phyloP scores from a whole-genome alignment of 176 grass and related monocot species.

The Ananas comosus region DNA sequence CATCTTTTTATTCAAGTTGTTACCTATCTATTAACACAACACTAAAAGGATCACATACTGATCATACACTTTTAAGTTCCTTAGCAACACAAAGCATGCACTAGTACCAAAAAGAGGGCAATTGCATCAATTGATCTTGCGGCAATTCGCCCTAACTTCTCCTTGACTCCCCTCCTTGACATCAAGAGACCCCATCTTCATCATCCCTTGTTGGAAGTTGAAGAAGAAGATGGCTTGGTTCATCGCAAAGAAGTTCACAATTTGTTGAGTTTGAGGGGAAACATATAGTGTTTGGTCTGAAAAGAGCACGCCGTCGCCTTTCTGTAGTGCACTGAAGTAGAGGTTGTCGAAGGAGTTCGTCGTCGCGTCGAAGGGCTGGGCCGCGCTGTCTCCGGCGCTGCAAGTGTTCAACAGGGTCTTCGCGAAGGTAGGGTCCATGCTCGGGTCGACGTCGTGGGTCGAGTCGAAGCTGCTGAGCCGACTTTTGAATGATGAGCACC shows the following conservation, averaged over 20 bases:
- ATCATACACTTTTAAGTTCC: too few species aligned
- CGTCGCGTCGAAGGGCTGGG: constrained; percentile 56
- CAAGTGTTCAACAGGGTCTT: constrained; percentile 30
- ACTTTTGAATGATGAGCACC: constrained; percentile 43
- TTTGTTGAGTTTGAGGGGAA: constrained; percentile 37
- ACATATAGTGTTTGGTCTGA: constrained; percentile 76
- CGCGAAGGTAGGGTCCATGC: constrained; percentile 19
- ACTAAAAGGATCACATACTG: neutral
- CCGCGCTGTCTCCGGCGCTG: constrained; percentile 29
- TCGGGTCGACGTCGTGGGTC: constrained; percentile 33
- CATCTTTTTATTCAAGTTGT: constrained; percentile 1
- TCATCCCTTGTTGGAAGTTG: constrained; percentile 68
- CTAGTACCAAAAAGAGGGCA: neutral
- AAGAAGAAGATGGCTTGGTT: constrained; percentile 71
- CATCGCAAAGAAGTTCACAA: constrained; percentile 57
- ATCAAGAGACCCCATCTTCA: constrained; percentile 76
- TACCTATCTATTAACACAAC: neutral
- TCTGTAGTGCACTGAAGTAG: constrained; percentile 64
- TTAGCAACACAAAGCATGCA: neutral
- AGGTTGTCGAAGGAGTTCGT: constrained; percentile 43
- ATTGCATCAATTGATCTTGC: constrained; percentile 33
- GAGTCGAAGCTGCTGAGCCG: constrained; percentile 21
- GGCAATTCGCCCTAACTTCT: constrained; percentile 56
- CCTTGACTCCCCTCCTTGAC: constrained; percentile 59
- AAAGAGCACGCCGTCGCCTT: constrained; percentile 37